phyloP scores from a whole-genome alignment of 768 basidiomycete genomes.

The Suillus fuscotomentosus region DNA sequence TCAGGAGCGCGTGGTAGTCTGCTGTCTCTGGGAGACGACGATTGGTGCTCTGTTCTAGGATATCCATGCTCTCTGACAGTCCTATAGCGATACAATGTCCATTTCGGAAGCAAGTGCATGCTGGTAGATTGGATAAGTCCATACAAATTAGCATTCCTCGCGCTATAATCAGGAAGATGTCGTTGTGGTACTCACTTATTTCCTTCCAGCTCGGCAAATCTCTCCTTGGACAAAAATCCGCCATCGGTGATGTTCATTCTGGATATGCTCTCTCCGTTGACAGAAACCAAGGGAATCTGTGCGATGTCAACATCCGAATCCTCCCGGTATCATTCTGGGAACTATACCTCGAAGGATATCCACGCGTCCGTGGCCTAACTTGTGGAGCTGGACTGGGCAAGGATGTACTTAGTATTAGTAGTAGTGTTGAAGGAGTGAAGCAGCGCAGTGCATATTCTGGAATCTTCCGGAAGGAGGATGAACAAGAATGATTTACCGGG shows the following conservation, averaged over 20 bases:
- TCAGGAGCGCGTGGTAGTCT: constrained; percentile 60
- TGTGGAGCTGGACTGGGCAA: constrained; percentile 15
- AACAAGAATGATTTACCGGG: constrained; percentile 55
- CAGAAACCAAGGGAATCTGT: constrained; percentile 25
- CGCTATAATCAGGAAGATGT: neutral
- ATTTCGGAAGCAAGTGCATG: constrained; percentile 53
- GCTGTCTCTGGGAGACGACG: neutral
- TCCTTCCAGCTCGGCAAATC: constrained; percentile 32
- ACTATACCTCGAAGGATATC: constrained; percentile 37
- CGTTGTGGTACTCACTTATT: constrained; percentile 24
- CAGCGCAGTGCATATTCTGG: neutral
- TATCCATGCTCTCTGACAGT: neutral
- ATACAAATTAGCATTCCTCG: neutral
- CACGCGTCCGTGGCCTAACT: constrained; percentile 18
- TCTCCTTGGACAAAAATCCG: constrained; percentile 37
- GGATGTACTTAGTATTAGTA: neutral
- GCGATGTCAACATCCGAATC: neutral
- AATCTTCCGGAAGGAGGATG: constrained; percentile 10
- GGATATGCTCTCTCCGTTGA: constrained; percentile 47
- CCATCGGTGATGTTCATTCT: constrained; percentile 53
- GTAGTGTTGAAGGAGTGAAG: neutral
- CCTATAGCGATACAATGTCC: constrained; percentile 2
- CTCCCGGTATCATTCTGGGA: constrained; percentile 20
- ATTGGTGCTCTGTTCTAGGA: neutral
- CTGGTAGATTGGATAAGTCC: constrained; percentile 62